Percentiles rank a stretch among this genome's conserved stretches.
Evolutionary conservation across 257 asterid species (phyloP).

Genomic region (Solanum boliviense): DNA sequence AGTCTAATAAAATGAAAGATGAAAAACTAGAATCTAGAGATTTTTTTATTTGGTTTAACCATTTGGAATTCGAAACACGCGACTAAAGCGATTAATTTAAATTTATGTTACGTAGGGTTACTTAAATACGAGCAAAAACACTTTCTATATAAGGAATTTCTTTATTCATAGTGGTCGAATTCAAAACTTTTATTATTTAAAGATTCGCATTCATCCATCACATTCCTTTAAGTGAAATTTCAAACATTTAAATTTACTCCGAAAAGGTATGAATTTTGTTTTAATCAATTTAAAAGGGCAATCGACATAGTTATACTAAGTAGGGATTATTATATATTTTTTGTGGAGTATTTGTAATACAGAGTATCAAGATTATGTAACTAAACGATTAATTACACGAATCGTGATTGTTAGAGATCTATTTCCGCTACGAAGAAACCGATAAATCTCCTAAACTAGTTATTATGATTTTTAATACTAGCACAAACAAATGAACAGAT

Average conservation of each 20-base stretch:
- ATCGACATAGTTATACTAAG: neutral
- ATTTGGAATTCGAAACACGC: neutral
- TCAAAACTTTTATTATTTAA: too few species aligned
- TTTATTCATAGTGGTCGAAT: neutral
- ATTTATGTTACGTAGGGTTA: too few species aligned
- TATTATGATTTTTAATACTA: neutral
- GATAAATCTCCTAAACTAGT: neutral
- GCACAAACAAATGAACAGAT: neutral
- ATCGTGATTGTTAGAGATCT: neutral
- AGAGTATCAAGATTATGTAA: neutral
- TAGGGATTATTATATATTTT: neutral
- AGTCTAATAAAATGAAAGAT: neutral
- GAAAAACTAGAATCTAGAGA: neutral
- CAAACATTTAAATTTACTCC: neutral
- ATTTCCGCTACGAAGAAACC: fast-evolving
- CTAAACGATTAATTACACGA: neutral
- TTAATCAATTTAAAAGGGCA: neutral
- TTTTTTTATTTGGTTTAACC: too few species aligned
- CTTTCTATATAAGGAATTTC: too few species aligned
- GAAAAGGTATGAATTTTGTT: neutral
- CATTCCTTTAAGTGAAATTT: neutral
- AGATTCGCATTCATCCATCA: neutral
- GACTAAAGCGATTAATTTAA: too few species aligned
- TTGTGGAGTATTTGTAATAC: neutral
- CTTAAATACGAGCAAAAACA: neutral